These are phyloP conservation scores for Selaginella tamariscina DNA, from an alignment of 75 land plant genomes.

Conservation along the genomic window DNA sequence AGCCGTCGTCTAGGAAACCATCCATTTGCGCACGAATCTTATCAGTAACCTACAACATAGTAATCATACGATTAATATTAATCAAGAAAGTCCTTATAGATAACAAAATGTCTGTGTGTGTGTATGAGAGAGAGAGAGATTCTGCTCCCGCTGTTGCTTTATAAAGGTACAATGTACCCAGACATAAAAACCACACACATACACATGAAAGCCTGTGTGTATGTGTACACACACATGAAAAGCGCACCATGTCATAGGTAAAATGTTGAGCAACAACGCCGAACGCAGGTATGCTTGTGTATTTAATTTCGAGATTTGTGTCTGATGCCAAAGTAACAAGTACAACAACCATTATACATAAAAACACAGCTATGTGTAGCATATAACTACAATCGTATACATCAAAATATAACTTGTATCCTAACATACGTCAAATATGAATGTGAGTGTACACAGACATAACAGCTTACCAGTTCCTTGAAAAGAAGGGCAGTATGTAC, in stretches of 20 bases:
- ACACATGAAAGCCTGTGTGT: not conserved
- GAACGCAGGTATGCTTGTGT: constrained; percentile 87
- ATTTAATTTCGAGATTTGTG: constrained; percentile 77
- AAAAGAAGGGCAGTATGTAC: constrained; percentile 57
- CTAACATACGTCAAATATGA: no score
- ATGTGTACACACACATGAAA: not conserved
- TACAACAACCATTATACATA: no score
- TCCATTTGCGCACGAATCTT: constrained; percentile 95
- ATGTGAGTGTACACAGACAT: no score
- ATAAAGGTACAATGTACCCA: no score
- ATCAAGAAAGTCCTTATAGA: no score
- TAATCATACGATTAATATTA: no score
- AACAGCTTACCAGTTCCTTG: constrained; percentile 68
- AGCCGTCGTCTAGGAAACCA: constrained; percentile 94
- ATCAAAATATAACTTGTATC: not conserved
- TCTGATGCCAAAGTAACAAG: constrained; percentile 90
- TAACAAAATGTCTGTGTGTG: no score
- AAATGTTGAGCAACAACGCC: constrained; percentile 97
- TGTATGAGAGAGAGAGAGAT: no score
- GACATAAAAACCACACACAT: not conserved
- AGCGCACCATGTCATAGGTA: constrained; percentile 86
- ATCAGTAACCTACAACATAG: constrained; percentile 95
- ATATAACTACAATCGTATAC: no score
- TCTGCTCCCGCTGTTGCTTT: no score
- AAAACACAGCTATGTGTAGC: no score